A percentile compares a stretch with the other conserved stretches of the same genome.
Evolutionary conservation across 75 land plant genomes (phyloP).

Genomic region (Sequoia sempervirens): DNA sequence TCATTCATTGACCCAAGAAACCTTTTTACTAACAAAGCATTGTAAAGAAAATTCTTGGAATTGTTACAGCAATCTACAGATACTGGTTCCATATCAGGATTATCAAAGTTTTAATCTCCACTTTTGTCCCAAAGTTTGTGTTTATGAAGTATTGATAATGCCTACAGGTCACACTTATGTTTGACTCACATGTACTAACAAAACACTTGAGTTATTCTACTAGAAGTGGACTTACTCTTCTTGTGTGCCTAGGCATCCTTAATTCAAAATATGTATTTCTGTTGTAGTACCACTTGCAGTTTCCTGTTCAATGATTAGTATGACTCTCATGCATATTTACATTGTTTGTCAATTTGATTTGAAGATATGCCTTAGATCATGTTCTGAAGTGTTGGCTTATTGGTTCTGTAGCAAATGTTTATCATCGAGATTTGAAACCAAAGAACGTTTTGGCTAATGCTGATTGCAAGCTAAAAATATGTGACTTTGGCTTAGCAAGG

Average conservation of each 20-base stretch:
- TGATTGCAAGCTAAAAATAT: conserved; percentile 78
- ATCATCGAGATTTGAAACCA: conserved; percentile 73
- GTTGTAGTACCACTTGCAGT: background rate
- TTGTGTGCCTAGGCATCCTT: background rate
- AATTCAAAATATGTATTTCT: background rate
- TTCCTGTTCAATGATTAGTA: background rate
- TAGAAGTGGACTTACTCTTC: background rate
- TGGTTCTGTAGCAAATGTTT: conserved; percentile 65
- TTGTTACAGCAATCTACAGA: background rate
- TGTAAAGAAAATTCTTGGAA: background rate
- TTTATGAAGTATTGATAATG: background rate
- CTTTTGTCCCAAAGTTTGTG: background rate
- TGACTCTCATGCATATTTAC: background rate
- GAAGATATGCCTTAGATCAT: background rate
- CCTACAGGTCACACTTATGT: background rate
- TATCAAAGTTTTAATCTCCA: background rate
- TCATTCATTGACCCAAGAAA: conserved; percentile 3
- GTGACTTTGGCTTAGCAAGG: conserved; percentile 76
- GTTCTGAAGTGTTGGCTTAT: background rate
- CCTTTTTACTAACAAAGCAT: background rate
- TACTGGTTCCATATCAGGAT: background rate
- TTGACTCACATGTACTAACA: background rate
- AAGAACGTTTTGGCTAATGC: conserved; percentile 79
- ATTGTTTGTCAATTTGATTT: background rate
- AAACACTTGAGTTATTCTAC: background rate